A percentile compares a stretch with the other conserved stretches of the same genome.
Conservation (phyloP, 1,284 basidiomycete genomes). For the Malassezia dermatis region DNA sequence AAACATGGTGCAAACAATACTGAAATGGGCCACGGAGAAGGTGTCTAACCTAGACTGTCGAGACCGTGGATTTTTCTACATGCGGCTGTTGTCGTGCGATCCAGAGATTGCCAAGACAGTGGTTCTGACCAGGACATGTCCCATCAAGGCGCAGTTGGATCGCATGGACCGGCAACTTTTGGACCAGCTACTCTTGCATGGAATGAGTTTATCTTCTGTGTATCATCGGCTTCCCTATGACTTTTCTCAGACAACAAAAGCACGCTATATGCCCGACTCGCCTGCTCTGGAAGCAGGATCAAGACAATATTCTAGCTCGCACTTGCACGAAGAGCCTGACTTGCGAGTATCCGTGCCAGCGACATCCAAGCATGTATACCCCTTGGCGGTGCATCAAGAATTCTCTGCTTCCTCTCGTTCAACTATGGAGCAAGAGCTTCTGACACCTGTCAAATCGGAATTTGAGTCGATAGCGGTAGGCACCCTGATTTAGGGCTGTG, state of each 20-base stretch:
- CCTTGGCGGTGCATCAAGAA: neutral
- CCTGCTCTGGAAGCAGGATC: conserved; percentile 34
- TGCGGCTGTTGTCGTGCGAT: conserved; percentile 89
- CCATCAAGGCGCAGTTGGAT: conserved; percentile 95
- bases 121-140: conserved; percentile 85
- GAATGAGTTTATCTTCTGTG: conserved; percentile 32
- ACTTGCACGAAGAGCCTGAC: conserved; percentile 21
- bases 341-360: neutral
- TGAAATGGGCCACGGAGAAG: conserved; percentile 95
- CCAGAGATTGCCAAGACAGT: conserved; percentile 75
- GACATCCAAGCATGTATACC: neutral
- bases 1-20: conserved; percentile 80
- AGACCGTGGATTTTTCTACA: conserved; percentile 98
- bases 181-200: conserved; percentile 44
- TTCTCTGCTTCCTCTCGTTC: neutral
- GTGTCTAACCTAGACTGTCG: conserved; percentile 93
- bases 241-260: conserved; percentile 34
- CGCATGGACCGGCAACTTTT: conserved; percentile 59
- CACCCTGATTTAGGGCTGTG: neutral
- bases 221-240: conserved; percentile 40
- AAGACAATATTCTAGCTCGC: conserved; percentile 25
- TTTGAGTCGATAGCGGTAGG: neutral
- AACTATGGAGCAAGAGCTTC: neutral
- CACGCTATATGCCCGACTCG: conserved; percentile 31
- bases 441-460: neutral